Evolutionary conservation across 495 filamentous ascomycete genomes (phyloP).

Genomic region (Penicillium malachiteum): DNA sequence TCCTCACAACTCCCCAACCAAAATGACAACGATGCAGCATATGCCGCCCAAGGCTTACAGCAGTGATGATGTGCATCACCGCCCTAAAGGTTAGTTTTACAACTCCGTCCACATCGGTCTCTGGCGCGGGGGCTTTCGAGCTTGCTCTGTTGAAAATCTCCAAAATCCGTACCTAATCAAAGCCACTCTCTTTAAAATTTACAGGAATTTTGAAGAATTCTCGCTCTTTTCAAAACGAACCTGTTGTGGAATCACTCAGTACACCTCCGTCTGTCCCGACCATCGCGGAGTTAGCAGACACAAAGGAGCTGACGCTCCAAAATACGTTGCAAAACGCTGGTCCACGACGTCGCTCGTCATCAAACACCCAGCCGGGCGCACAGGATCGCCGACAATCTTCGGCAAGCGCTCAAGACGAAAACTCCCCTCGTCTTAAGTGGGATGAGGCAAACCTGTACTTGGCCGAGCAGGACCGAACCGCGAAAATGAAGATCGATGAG

Average conservation of each 20-base stretch:
- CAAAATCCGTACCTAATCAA: background rate
- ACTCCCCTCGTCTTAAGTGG: constrained; percentile 80
- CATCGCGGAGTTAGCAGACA: constrained; percentile 33
- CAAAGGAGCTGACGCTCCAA: constrained; percentile 85
- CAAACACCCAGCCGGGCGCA: constrained; percentile 55
- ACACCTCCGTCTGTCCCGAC: constrained; percentile 27
- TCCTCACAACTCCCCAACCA: constrained; percentile 10
- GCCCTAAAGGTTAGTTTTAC: constrained; percentile 71
- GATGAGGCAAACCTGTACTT: constrained; percentile 97
- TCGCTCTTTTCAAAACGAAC: background rate
- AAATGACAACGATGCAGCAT: constrained; percentile 35
- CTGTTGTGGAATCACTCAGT: background rate
- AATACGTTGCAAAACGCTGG: constrained; percentile 96
- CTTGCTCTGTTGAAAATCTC: background rate
- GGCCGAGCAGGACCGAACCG: constrained; percentile 88
- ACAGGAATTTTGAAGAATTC: constrained; percentile 91
- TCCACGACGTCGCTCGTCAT: constrained; percentile 80
- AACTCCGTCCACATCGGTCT: background rate
- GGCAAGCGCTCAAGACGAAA: constrained; percentile 52
- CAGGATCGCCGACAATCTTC: constrained; percentile 70
- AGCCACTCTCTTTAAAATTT: background rate
- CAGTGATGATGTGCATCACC: constrained; percentile 49
- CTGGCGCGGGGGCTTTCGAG: too few relatives aligned
- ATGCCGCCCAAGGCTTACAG: constrained; percentile 37
- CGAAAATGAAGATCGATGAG: constrained; percentile 98